Evolutionary conservation across 176 grass and related monocot species (phyloP).

Genomic region (Triticum dicoccoides): DNA sequence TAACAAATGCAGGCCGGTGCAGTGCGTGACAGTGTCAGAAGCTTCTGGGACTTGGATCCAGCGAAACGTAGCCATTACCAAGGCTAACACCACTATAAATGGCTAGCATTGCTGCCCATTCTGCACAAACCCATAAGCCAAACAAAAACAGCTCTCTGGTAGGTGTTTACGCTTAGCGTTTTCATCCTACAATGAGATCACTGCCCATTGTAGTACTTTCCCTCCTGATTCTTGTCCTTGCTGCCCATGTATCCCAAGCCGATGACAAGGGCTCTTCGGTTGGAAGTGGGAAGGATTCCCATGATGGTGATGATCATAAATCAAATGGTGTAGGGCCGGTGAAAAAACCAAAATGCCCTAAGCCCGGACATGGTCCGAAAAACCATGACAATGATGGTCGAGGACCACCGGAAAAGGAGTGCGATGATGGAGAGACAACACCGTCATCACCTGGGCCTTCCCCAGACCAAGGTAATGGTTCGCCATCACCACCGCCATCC

Average conservation of each 20-base stretch:
- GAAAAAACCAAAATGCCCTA: constrained; percentile 31
- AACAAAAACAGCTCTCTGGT: neutral
- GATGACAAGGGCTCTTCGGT: neutral
- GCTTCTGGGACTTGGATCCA: neutral
- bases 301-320: neutral
- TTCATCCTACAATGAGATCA: constrained; percentile 6
- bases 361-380: neutral
- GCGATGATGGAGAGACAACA: neutral
- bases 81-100: constrained; percentile 16
- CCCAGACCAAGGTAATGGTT: constrained; percentile 8
- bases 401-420: neutral
- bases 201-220: neutral
- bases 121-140: neutral
- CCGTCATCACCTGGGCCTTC: neutral
- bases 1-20: neutral
- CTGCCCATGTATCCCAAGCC: neutral
- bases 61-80: neutral
- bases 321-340: constrained; percentile 6
- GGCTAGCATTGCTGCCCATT: neutral
- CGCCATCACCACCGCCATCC: neutral
- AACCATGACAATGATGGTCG: neutral
- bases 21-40: neutral
- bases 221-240: neutral
- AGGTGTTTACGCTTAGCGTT: neutral
- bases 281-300: neutral